Percentiles rank a stretch among this genome's conserved stretches.
phyloP scores from a whole-genome alignment of 2,329 filamentous ascomycete species.

The Dactylellina haptotyla region DNA sequence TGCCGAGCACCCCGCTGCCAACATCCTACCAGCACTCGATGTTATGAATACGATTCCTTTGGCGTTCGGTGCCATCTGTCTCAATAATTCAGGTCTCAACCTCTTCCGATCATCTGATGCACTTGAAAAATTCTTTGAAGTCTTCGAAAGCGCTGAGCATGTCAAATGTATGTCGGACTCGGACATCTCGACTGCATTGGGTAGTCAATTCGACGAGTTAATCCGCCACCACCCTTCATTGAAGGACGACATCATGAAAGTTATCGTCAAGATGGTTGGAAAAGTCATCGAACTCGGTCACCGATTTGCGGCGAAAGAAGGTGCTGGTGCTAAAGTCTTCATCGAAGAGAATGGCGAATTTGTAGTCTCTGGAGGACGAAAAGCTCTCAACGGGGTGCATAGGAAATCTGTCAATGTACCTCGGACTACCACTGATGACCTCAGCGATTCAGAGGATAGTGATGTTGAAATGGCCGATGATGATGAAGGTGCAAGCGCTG shows the following conservation, averaged over 20 bases:
- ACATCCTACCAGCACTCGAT: slow-evolving; percentile 86
- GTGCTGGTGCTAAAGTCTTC: slow-evolving; percentile 83
- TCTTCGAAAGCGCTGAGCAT: slow-evolving; percentile 93
- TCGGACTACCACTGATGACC: slow-evolving; percentile 33
- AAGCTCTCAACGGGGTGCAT: slow-evolving; percentile 57
- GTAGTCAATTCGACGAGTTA: slow-evolving; percentile 89
- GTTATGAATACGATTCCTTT: slow-evolving; percentile 86
- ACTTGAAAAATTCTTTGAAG: slow-evolving; percentile 87
- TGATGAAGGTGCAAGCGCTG: slow-evolving; percentile 58
- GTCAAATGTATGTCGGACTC: slow-evolving; percentile 82
- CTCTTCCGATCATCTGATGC: slow-evolving; percentile 85
- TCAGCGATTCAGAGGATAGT: slow-evolving; percentile 56
- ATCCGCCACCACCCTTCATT: slow-evolving; percentile 90
- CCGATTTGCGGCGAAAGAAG: slow-evolving; percentile 73
- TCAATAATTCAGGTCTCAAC: slow-evolving; percentile 87
- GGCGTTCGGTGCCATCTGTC: slow-evolving; percentile 90
- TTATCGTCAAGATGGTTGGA: slow-evolving; percentile 88
- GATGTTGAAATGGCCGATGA: slow-evolving; percentile 75
- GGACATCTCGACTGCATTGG: slow-evolving; percentile 77
- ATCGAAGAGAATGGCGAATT: slow-evolving; percentile 69
- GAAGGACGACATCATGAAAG: slow-evolving; percentile 80
- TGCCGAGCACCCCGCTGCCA: slow-evolving; percentile 66
- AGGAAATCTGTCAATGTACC: slow-evolving; percentile 60
- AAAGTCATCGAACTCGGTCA: slow-evolving; percentile 80
- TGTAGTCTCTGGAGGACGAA: slow-evolving; percentile 69